Evolutionary conservation across 2,329 filamentous ascomycete genomes (phyloP), one percentile per base, ranked within the genome.

Genomic region (Fusarium luffae): DNA sequence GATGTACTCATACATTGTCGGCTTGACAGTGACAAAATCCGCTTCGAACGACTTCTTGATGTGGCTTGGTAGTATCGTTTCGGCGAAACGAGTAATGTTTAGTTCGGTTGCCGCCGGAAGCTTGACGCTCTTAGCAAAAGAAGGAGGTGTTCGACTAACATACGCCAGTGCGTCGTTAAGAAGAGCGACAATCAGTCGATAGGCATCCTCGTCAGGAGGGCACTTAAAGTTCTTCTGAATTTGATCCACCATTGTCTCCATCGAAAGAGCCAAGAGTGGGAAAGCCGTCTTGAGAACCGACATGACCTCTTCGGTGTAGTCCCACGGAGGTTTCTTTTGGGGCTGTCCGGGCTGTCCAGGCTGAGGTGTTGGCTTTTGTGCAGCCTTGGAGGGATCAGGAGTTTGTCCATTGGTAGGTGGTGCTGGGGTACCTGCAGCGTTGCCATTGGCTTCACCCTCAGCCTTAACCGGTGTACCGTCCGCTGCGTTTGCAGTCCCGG

Each of bases 241-340:
- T 81, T 98, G 95, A 77, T 99, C 96, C 30, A 98, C 94, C 94
- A 98, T 99, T 0, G 95, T 97, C 82, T 99, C 96, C 96, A 99
- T 98, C 0, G 95, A 98, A 44, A 98, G 84, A 12, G 97, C 96
- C 73, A 99, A 87, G 19, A 99, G 86, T 25, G 96, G 96, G 85
- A 98, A 99, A 0, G 95, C 94, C 9, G 96, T 98, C 85, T 99
- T 98, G 56, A 99, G 89, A 30, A 94, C 92, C 34, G 94, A 92
- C 86, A 97, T 94, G 65, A 99, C 93, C 78, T 98, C 94, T 73
- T 99, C 96, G 0, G 94, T 95, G 74, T 97, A 91, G 77, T 99
- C 96, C 96, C 96, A 98, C 1, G 97, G 94, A 69, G 92, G 93
- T 82, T 93, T 94, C 82, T 90, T 88, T 69, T 86, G 84, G 27